Evolutionary conservation across 768 basidiomycete genomes (phyloP).

Genomic region (Chalciporus sphaerocephalus): DNA sequence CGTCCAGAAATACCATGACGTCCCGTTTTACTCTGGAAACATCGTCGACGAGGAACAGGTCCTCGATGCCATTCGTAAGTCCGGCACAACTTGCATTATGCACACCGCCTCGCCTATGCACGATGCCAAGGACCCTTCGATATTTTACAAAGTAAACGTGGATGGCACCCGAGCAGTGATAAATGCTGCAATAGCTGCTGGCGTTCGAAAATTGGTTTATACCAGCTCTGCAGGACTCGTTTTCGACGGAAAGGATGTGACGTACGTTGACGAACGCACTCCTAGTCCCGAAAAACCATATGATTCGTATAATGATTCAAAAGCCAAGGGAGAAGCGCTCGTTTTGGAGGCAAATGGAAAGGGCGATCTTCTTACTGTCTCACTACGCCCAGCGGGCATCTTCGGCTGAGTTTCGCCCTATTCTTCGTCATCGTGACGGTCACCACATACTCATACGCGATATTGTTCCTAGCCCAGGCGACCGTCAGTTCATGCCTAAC

Average conservation of each 20-base stretch:
- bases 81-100: conserved; percentile 86
- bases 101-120: conserved; percentile 89
- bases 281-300: conserved; percentile 67
- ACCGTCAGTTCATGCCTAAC: conserved; percentile 81
- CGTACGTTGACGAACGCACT: conserved; percentile 85
- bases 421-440: not conserved
- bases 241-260: conserved; percentile 76
- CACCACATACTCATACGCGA: not conserved
- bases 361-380: conserved; percentile 80
- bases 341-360: conserved; percentile 85
- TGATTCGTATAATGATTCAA: conserved; percentile 93
- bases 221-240: conserved; percentile 91
- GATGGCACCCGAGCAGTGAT: conserved; percentile 85
- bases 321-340: conserved; percentile 80
- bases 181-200: conserved; percentile 65
- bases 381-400: conserved; percentile 89
- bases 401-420: conserved; percentile 79
- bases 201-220: conserved; percentile 85
- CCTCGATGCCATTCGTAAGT: conserved; percentile 63
- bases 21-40: conserved; percentile 86
- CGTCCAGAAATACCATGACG: conserved; percentile 84
- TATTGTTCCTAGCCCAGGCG: conserved; percentile 67
- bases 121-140: conserved; percentile 57
- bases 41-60: conserved; percentile 76
- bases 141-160: conserved; percentile 93